phyloP scores from a whole-genome alignment of 148 eudicot species.

The Heliosperma pusillum region DNA sequence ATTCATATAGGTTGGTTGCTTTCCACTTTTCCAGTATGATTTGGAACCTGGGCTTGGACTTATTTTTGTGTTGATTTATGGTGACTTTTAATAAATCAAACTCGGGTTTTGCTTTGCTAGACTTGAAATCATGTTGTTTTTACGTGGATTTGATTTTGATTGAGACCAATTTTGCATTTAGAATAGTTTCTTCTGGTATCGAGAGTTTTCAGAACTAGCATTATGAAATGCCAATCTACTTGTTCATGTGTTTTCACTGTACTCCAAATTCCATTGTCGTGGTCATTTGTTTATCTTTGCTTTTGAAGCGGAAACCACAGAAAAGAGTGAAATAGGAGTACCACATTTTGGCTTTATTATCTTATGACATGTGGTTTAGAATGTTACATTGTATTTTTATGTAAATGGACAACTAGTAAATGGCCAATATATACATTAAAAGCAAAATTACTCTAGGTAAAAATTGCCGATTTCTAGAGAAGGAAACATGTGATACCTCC shows the following conservation, averaged over 20 bases:
- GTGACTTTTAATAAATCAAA: no score
- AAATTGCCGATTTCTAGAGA: background rate
- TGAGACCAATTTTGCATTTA: background rate
- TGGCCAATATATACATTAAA: no score
- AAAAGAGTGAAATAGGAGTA: no score
- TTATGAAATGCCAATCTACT: no score
- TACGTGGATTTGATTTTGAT: background rate
- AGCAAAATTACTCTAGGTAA: background rate
- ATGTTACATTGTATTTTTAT: no score
- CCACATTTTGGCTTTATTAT: no score
- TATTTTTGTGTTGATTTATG: background rate
- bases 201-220: background rate
- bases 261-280: no score
- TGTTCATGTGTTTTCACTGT: no score
- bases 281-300: no score
- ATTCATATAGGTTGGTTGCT: background rate
- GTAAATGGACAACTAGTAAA: no score
- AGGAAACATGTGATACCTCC: background rate
- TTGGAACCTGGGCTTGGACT: background rate
- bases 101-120: background rate
- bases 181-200: background rate
- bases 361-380: no score
- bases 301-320: no score
- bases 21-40: background rate
- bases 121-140: background rate